These are phyloP conservation scores for Cordyceps javanica DNA, from an alignment of 2,329 filamentous ascomycete genomes.

Conservation along the genomic window DNA sequence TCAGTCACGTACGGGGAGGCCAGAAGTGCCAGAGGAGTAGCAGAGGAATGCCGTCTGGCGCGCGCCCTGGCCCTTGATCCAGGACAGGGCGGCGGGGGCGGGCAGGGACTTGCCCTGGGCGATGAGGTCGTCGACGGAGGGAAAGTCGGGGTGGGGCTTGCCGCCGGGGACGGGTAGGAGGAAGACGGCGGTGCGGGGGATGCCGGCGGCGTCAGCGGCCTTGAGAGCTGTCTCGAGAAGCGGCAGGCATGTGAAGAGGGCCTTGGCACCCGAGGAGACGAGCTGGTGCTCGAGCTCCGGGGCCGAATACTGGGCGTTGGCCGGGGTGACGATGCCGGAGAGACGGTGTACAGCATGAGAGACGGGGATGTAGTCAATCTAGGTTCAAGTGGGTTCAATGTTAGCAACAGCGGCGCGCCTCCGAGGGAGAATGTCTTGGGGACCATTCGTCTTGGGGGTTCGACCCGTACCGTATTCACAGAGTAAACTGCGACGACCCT, in stretches of 20 bases:
- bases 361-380: conserved; percentile 70
- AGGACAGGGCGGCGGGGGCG: conserved; percentile 49
- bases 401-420: not conserved
- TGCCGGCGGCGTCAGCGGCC: conserved; percentile 56
- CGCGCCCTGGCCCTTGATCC: conserved; percentile 58
- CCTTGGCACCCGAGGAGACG: conserved; percentile 60
- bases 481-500: conserved; percentile 72
- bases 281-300: conserved; percentile 67
- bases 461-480: conserved; percentile 64
- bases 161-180: conserved; percentile 61
- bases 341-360: conserved; percentile 69
- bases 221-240: conserved; percentile 58
- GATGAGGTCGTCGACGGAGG: conserved; percentile 62
- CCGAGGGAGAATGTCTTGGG: not conserved
- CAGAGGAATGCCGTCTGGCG: conserved; percentile 69
- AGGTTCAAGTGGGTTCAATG: not conserved
- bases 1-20: conserved; percentile 61
- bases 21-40: conserved; percentile 75
- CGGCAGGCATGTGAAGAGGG: conserved; percentile 65
- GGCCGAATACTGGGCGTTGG: conserved; percentile 68
- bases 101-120: conserved; percentile 50
- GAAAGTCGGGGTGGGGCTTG: conserved; percentile 45
- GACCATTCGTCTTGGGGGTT: too few species aligned
- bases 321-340: conserved; percentile 67
- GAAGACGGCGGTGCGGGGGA: conserved; percentile 60